Evolutionary conservation across 768 basidiomycete species (phyloP).

Genomic region (Trametes coccinea): DNA sequence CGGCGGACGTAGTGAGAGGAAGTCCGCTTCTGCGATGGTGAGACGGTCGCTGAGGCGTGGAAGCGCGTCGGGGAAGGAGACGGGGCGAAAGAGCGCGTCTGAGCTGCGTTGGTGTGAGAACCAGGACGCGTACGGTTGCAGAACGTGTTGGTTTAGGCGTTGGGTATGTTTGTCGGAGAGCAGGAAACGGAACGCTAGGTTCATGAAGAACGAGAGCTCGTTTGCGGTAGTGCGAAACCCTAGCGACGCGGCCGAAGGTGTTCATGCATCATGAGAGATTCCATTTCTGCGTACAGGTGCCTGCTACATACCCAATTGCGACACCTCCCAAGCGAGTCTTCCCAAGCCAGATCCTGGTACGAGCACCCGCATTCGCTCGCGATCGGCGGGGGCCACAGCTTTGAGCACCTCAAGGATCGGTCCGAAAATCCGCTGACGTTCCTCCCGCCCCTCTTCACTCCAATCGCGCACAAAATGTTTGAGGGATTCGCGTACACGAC

Average conservation of each 20-base stretch:
- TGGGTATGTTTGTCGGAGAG: conserved; percentile 49
- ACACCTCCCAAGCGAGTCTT: conserved; percentile 68
- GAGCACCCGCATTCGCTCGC: conserved; percentile 45
- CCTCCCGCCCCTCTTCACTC: conserved; percentile 56
- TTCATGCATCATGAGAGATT: background rate
- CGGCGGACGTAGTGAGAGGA: conserved; percentile 36
- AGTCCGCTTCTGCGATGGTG: conserved; percentile 57
- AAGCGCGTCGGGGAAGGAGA: conserved; percentile 62
- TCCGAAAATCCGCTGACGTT: conserved; percentile 55
- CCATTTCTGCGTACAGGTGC: background rate
- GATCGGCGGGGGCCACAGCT: conserved; percentile 26
- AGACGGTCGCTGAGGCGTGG: conserved; percentile 49
- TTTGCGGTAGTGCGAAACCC: conserved; percentile 60
- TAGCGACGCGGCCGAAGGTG: background rate
- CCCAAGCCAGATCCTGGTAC: conserved; percentile 68
- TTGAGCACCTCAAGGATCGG: conserved; percentile 56
- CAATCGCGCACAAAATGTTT: conserved; percentile 75
- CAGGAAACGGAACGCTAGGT: conserved; percentile 57
- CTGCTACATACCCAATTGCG: conserved; percentile 48
- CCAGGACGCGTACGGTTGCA: conserved; percentile 67
- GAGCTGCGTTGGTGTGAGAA: conserved; percentile 65
- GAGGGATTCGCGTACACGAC: conserved; percentile 55
- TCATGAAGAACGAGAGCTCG: conserved; percentile 69
- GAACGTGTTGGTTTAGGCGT: conserved; percentile 44
- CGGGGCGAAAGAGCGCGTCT: conserved; percentile 49